These are phyloP conservation scores for Colletotrichum spaethianum DNA, from an alignment of 2,329 filamentous ascomycete genomes.

Conservation along the genomic window DNA sequence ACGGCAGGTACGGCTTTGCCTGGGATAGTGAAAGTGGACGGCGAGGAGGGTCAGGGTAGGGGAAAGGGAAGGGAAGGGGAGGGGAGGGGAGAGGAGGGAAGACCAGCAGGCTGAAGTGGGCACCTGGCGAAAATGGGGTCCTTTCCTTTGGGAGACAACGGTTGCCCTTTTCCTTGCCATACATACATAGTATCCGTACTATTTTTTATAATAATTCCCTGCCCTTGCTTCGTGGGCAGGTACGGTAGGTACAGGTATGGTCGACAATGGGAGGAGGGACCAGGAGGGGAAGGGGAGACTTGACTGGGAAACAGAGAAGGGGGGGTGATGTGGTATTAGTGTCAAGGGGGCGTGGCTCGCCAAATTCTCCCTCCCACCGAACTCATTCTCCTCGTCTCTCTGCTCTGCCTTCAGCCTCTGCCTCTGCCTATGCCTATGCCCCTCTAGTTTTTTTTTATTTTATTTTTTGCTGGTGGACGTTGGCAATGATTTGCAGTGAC, in stretches of 20 bases:
- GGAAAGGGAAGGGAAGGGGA: conserved; percentile 4
- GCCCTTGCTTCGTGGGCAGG: neutral
- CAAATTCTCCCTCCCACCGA: neutral
- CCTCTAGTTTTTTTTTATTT: too few species aligned
- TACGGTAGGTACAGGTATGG: neutral
- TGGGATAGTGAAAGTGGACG: neutral
- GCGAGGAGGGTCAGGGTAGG: neutral
- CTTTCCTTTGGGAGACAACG: conserved; percentile 3
- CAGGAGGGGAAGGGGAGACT: conserved; percentile 11
- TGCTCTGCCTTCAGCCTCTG: too few species aligned
- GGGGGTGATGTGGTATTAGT: conserved; percentile 4
- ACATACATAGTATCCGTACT: too few species aligned
- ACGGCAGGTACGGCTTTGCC: neutral
- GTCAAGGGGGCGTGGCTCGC: conserved; percentile 15
- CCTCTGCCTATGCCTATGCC: too few species aligned
- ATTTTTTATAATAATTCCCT: too few species aligned
- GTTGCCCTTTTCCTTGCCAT: conserved; percentile 21
- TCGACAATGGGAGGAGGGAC: neutral
- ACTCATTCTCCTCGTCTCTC: neutral
- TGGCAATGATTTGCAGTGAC: neutral
- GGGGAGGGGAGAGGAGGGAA: conserved; percentile 8
- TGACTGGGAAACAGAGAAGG: conserved; percentile 8
- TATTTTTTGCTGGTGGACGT: neutral
- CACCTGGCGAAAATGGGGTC: conserved; percentile 25
- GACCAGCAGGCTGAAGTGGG: conserved; percentile 34